Conservation (phyloP, 2,329 filamentous ascomycete species). For the Lecanicillium sp. region DNA sequence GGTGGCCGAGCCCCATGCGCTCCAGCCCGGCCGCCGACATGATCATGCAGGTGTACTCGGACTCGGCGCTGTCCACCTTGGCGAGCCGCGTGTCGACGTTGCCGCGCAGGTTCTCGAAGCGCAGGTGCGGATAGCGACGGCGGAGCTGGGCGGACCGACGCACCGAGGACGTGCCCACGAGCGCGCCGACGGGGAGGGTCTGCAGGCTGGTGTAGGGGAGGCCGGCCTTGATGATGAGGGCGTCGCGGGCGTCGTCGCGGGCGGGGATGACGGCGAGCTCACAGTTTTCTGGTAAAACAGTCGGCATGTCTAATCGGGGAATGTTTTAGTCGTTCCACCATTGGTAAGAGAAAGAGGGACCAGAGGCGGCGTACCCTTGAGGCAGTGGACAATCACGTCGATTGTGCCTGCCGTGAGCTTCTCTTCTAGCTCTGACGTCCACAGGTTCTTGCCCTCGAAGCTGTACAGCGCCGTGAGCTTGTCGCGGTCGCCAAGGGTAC, state of each 20-base stretch:
- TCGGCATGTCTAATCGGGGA: constrained; percentile 72
- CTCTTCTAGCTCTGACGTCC: constrained; percentile 93
- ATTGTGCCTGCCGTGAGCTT: constrained; percentile 62
- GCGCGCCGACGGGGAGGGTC: constrained; percentile 69
- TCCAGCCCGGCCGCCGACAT: constrained; percentile 83
- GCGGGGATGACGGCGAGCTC: constrained; percentile 68
- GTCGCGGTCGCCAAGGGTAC: constrained; percentile 83
- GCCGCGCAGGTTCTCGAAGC: constrained; percentile 77
- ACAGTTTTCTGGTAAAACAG: constrained; percentile 69
- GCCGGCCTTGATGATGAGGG: constrained; percentile 48
- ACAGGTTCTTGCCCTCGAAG: constrained; percentile 86
- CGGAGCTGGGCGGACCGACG: constrained; percentile 81
- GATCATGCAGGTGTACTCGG: constrained; percentile 72
- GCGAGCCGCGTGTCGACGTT: constrained; percentile 83
- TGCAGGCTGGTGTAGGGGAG: constrained; percentile 58
- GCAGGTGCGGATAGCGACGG: constrained; percentile 67
- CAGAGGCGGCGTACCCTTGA: constrained; percentile 62
- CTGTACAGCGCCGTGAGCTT: constrained; percentile 84
- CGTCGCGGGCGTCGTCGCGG: constrained; percentile 74
- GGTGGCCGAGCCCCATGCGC: constrained; percentile 61
- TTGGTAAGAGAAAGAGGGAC: too few relatives aligned
- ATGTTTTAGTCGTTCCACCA: too few relatives aligned
- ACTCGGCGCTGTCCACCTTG: constrained; percentile 77
- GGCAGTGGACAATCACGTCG: constrained; percentile 82
- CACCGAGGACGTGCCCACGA: constrained; percentile 87